These are phyloP conservation scores for Omphalea diandra DNA, from an alignment of 441 rosid genomes.

Conservation along the genomic window DNA sequence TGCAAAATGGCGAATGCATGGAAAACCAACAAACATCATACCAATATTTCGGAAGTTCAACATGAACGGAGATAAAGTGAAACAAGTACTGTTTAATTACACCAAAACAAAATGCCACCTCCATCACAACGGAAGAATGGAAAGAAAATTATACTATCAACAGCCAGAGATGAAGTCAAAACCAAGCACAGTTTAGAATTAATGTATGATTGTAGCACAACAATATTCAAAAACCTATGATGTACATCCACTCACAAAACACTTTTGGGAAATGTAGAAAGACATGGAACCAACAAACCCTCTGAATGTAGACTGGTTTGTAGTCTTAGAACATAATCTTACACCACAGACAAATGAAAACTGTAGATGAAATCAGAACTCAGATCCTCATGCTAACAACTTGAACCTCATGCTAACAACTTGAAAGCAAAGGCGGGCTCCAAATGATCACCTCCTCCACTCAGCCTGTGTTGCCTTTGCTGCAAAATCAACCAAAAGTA, in stretches of 20 bases:
- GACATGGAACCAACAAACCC: slow-evolving; percentile 20
- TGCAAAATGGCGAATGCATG: neutral
- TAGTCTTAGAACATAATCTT: slow-evolving; percentile 33
- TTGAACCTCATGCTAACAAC: slow-evolving; percentile 28
- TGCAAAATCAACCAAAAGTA: slow-evolving; percentile 40
- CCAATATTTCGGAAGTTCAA: neutral
- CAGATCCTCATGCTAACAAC: slow-evolving; percentile 24
- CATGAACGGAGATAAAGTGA: neutral
- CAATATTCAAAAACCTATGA: slow-evolving; percentile 43
- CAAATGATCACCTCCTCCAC: slow-evolving; percentile 57
- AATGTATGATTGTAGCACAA: slow-evolving; percentile 21
- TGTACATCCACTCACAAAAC: slow-evolving; percentile 48
- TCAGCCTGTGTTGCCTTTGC: slow-evolving; percentile 59
- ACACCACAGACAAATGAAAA: slow-evolving; percentile 27
- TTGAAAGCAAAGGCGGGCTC: slow-evolving; percentile 16
- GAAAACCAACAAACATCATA: neutral
- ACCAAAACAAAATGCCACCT: neutral
- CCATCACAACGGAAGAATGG: neutral
- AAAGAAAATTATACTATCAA: slow-evolving; percentile 3
- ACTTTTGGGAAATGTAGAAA: slow-evolving; percentile 15
- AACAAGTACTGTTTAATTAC: slow-evolving; percentile 8
- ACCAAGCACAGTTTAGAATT: slow-evolving; percentile 24
- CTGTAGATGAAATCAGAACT: slow-evolving; percentile 22
- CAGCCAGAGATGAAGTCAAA: slow-evolving; percentile 20
- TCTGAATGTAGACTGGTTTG: slow-evolving; percentile 20